Evolutionary conservation across 345 rosid species (phyloP), one percentile per base, ranked within the genome.

Genomic region (Eucalyptus guilfoylei): DNA sequence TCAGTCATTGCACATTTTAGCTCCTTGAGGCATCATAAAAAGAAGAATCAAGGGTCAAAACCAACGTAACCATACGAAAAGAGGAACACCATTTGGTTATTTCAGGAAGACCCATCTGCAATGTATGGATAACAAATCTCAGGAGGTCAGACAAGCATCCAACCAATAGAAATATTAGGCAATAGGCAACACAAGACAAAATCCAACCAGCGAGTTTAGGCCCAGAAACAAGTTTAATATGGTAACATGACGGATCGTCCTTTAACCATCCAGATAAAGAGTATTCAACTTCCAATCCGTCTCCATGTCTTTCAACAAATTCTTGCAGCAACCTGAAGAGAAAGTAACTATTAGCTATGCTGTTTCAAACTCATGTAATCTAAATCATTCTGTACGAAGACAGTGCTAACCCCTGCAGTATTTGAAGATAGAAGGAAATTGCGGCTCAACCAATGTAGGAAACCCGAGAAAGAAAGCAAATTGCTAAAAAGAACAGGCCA

Each of bases 391-490:
- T 87, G 21, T 32, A 88, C 3, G 54, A 28, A 21, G 24, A 64
- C 44, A 90, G 48, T 86, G 69, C 86, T 76, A 89, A 96, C 99
- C 97, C 93, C 93, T 23, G 99, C 97, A 76, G 93, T 89, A 88
- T 94, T 92, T 85, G 99, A 96, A 44, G 97, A 92, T 69, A 95
- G 90, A 80, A 92, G 91, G 87, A 95, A 97, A 54, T 94, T 95
- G 88, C 97, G 96, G 94, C 99, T 96, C 88, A 94, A 91, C 98
- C 99, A 97, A 92, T 97, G 91, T 94, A 97, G 32, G 99, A 96
- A 88, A 96, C 98, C 99, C 93, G 94, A 91, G 88, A 94, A 87
- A 62, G 49, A 47, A 88, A 15, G 58, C 23, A 54, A 49, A 23
- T 44, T 28, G 58, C 50, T 37, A 50, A 23, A 60, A 26, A 26